Base-by-base conservation (phyloP, 179 eudicot genomes). In the Gypsophila paniculata region DNA sequence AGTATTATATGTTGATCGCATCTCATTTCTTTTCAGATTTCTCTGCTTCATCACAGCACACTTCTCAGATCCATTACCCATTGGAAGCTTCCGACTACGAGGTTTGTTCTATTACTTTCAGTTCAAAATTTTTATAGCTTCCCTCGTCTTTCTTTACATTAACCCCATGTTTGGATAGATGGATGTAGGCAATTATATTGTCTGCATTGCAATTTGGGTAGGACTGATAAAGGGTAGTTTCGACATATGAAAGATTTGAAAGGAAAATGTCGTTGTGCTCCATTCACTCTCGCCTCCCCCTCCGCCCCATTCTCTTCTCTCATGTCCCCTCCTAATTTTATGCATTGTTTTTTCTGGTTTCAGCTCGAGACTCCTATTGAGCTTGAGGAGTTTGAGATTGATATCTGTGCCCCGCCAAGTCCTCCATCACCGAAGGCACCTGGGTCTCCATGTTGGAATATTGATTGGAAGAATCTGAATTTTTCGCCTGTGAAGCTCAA, bases 301-400 rank as follows among this genome's bases (percentile, higher is more conserved):
- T 8, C 14, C 63, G 19, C 42, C 13, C 12, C 18, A 8, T 26
- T 9, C 58, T 2, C 22, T 32, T 21, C 6, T 17, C 6, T 29
- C 34, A 1, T 29, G 4, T 29, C 4, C 15, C 44, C 44, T 39
- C 44, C 8, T 39, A 39, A 39, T 29, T 29, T 1, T 4, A 29
- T 29, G 21, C 38, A 1, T 21, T 19, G 15, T 32, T 54, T 69
- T 13, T 15, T 71, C 64, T 39, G 81, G 32, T 62, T 78, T 69
- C 71, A 86, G 90, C 66, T 62, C 8, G 76, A 77, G 59, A 72
- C 59, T 74, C 69, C 75, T 3, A 22, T 55, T 68, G 80, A 81
- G 66, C 68, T 85, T 51, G 85, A 80, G 53, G 86, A 83, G 82
- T 72, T 83, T 17, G 59, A 67, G 65, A 29, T 71, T 5, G 79